Evolutionary conservation across 2,329 filamentous ascomycete species (phyloP).

Genomic region (Alternaria alternata): DNA sequence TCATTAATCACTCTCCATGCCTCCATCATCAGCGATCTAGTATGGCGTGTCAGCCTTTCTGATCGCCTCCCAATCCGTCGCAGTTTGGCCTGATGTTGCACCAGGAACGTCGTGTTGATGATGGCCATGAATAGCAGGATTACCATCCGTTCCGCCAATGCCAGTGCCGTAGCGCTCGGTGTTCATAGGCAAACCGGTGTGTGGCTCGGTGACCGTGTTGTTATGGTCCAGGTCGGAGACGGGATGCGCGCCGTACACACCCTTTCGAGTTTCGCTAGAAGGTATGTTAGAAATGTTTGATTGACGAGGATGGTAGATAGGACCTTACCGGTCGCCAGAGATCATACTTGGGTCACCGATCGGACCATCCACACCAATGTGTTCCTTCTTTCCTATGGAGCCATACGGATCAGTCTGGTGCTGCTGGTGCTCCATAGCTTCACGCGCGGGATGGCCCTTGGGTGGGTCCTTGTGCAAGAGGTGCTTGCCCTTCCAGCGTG

Average conservation of each 20-base stretch:
- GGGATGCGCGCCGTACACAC: constrained; percentile 33
- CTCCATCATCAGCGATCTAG: constrained; percentile 11
- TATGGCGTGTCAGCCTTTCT: constrained; percentile 41
- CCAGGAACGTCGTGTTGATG: constrained; percentile 32
- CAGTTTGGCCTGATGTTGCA: constrained; percentile 1
- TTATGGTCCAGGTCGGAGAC: constrained; percentile 26
- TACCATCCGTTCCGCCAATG: constrained; percentile 50
- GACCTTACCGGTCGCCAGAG: constrained; percentile 41
- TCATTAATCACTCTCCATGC: neutral
- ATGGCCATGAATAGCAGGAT: constrained; percentile 36
- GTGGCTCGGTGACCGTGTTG: constrained; percentile 46
- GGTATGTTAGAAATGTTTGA: constrained; percentile 3
- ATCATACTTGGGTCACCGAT: constrained; percentile 38
- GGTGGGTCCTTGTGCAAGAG: constrained; percentile 55
- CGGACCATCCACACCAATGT: constrained; percentile 42
- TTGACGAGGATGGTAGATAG: neutral
- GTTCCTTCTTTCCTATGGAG: constrained; percentile 29
- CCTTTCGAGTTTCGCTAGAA: constrained; percentile 23
- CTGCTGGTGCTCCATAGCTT: constrained; percentile 35
- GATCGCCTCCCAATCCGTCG: constrained; percentile 33
- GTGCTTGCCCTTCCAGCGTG: constrained; percentile 42
- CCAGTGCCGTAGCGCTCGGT: constrained; percentile 50
- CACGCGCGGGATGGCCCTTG: constrained; percentile 43
- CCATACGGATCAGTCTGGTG: constrained; percentile 16
- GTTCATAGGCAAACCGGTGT: constrained; percentile 54